phyloP scores from a whole-genome alignment of 1,139 yeast species.

The Cylindricascospora bacillispora region DNA sequence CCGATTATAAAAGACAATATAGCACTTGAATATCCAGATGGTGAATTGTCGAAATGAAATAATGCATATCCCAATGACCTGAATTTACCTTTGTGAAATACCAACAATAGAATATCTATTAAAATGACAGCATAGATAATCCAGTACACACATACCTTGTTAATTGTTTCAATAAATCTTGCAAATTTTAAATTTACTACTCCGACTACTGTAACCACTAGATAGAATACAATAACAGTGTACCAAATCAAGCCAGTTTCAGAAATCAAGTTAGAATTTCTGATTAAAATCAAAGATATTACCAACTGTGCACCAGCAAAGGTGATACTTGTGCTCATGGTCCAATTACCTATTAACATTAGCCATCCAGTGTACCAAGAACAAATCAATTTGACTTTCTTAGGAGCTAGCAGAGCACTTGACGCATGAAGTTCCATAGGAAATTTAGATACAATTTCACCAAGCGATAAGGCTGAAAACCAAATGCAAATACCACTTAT shows the following conservation, averaged over 20 bases:
- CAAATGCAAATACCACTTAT: conserved; percentile 49
- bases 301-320: conserved; percentile 68
- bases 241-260: conserved; percentile 40
- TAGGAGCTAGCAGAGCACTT: conserved; percentile 54
- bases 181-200: conserved; percentile 50
- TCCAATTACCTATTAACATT: conserved; percentile 60
- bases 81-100: conserved; percentile 45
- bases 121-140: conserved; percentile 58
- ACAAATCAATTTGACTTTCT: conserved; percentile 38
- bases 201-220: conserved; percentile 46
- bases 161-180: conserved; percentile 46
- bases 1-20: conserved; percentile 60
- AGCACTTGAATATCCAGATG: conserved; percentile 58
- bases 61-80: conserved; percentile 48
- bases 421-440: conserved; percentile 70
- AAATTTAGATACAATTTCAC: conserved; percentile 61
- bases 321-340: conserved; percentile 58
- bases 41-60: conserved; percentile 54
- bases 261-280: conserved; percentile 37
- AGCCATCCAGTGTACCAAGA: conserved; percentile 77
- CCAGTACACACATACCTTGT: conserved; percentile 59
- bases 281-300: conserved; percentile 49
- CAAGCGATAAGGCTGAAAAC: conserved; percentile 50
- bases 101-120: conserved; percentile 47
- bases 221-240: conserved; percentile 43